Base-by-base conservation (phyloP, 139 green algal species). In the Pycnococcus provasolii region DNA sequence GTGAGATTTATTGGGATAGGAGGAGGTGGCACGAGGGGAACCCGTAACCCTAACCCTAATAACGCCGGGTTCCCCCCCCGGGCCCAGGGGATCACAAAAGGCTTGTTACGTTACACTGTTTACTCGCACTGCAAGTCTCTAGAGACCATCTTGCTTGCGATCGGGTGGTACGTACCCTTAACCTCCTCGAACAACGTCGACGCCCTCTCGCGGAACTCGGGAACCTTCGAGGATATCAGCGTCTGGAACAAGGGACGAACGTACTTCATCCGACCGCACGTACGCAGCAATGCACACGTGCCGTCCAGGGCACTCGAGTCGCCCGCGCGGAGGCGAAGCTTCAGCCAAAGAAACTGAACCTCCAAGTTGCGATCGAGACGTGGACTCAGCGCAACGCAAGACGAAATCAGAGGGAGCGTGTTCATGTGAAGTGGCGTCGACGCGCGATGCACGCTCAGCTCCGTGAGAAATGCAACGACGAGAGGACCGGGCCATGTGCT, bases 61-160 rank as follows among this genome's bases (percentile, higher is more conserved):
- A 26, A 26, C 26, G 26, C 26, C 26, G 26, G 26, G 26, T 26
- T 26, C 26, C 26, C 26, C 26, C 26, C 26, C 26, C 26, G 26
- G 26, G 26, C 26, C 26, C 26, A 26, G 26, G 26, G 26, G 26
- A 26, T 26, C 26, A 26, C 26, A 26, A 26, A 26, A 26, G 26
- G 26, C 26, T 26, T 26, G 26, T 26, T 26, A 26, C 26, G 26
- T 26, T 26, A 26, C 26, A 26, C 26, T 26, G 26, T 26, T 26
- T 26, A 26, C 26, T 57, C 51, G 15, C 15, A 57, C 51, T 15
- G 51, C 71, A 92, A 70, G 63, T 92, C 85, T 8, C 64, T 71
- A 4, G 76, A 81, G 53, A 89, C 80, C 88, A 94, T 91, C 73
- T 94, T 92, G 50, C 66, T 60, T 0, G 84, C 85, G 53, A 96